phyloP scores from a whole-genome alignment of 306 rosid genomes.

The Cucurbita ficifolia region DNA sequence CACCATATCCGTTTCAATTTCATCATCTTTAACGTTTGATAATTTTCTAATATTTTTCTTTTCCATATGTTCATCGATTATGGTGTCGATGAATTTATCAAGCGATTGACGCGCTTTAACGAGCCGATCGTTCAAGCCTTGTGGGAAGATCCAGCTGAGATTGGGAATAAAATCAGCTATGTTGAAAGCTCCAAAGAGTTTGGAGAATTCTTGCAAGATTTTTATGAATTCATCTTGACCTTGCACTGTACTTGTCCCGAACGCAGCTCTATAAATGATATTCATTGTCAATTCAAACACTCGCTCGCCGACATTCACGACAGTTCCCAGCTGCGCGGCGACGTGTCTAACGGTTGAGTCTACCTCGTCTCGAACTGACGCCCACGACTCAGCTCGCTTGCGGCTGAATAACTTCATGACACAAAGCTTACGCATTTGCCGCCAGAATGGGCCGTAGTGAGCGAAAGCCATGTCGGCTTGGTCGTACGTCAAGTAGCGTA shows the following conservation, averaged over 20 bases:
- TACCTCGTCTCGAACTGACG: neutral
- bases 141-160: slow-evolving; percentile 52
- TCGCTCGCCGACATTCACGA: slow-evolving; percentile 48
- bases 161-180: slow-evolving; percentile 55
- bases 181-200: slow-evolving; percentile 74
- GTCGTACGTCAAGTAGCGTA: slow-evolving; percentile 65
- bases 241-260: slow-evolving; percentile 40
- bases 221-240: slow-evolving; percentile 68
- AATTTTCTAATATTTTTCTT: slow-evolving; percentile 14
- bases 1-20: slow-evolving; percentile 59
- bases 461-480: slow-evolving; percentile 33
- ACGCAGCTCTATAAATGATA: slow-evolving; percentile 68
- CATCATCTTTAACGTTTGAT: neutral
- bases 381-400: slow-evolving; percentile 44
- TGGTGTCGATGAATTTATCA: slow-evolving; percentile 52
- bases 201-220: slow-evolving; percentile 73
- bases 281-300: slow-evolving; percentile 57
- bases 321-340: slow-evolving; percentile 6
- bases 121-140: slow-evolving; percentile 41
- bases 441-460: slow-evolving; percentile 89
- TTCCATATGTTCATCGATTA: slow-evolving; percentile 49
- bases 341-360: neutral
- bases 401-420: slow-evolving; percentile 83
- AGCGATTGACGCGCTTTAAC: slow-evolving; percentile 34
- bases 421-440: slow-evolving; percentile 85